Evolutionary conservation across 2,329 filamentous ascomycete species (phyloP), one percentile per base, ranked within the genome.

Genomic region (Verticillium alfalfae): DNA sequence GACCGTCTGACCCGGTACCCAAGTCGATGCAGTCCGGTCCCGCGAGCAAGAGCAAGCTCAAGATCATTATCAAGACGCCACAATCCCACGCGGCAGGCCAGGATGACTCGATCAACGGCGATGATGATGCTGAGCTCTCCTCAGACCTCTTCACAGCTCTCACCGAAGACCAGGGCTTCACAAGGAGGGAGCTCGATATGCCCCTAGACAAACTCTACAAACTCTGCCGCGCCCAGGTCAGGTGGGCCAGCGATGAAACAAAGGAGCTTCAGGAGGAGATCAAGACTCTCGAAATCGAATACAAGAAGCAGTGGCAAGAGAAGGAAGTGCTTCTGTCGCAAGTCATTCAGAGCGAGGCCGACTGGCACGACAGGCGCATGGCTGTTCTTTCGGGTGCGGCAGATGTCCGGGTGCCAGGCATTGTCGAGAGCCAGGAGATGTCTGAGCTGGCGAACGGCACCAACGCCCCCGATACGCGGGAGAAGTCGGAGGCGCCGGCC

Each of bases 281-380:
- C 66, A 86, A 88, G 65, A 77, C 78, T 54, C 83, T 89, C 73
- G 90, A 94, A 72, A 84, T 84, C 39, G 69, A 81, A 13, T 88
- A 89, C 73, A 85, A 85, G 71, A 81, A 86, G 64, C 90, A 92
- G 71, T 95, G 91, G 91, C 78, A 86, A 15, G 87, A 91, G 74
- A 94, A 94, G 74, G 91, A 95, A 74, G 82, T 91, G 36, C 74
- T 94, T 18, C 75, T 95, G n/a, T 85, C 91, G 62, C 91, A 92
- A 70, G 82, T 89, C 37, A 82, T 92, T 67, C 75, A 82, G 68
- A 82, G 79, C 68, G 91, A 94, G 72, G 80, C 85, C 38, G 86
- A 88, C 71, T 87, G 88, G 77, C 84, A 87, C 67, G 78, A 82
- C 61, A 79, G 86, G 59, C 81, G 85, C 49, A 76, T 82, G 67